These are phyloP conservation scores for Neonectria neomacrospora DNA, from an alignment of 2,329 filamentous ascomycete species.

Conservation along the genomic window DNA sequence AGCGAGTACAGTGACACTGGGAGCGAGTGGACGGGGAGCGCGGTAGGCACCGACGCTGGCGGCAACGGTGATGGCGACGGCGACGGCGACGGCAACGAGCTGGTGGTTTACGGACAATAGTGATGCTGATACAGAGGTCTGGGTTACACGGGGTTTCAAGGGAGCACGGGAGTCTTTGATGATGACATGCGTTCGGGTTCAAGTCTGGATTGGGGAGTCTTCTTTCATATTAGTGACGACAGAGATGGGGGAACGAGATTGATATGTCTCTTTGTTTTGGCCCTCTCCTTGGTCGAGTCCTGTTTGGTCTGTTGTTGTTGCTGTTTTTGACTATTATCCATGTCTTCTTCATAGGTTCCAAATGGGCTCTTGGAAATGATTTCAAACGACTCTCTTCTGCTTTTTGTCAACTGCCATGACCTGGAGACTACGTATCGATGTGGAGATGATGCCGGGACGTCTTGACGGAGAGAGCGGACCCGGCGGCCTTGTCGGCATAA, in stretches of 20 bases:
- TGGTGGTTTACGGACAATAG: conserved; percentile 50
- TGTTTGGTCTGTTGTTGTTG: conserved; percentile 7
- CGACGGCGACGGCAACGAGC: conserved; percentile 49
- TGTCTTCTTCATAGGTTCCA: conserved; percentile 1
- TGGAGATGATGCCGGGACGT: conserved; percentile 4
- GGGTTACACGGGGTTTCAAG: conserved; percentile 10
- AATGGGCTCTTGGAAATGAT: neutral
- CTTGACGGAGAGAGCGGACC: neutral
- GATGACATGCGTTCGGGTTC: conserved; percentile 21
- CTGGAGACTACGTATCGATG: neutral
- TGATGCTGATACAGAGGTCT: conserved; percentile 10
- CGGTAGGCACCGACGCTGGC: conserved; percentile 43
- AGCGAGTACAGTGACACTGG: conserved; percentile 55
- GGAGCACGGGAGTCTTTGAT: conserved; percentile 15
- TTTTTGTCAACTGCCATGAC: neutral
- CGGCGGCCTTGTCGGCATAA: neutral
- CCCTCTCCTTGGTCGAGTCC: conserved; percentile 8
- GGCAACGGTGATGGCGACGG: too few relatives aligned
- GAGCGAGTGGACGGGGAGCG: conserved; percentile 63
- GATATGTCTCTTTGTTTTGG: conserved; percentile 5
- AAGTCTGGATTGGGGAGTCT: conserved; percentile 19
- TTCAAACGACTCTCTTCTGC: neutral
- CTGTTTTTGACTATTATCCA: neutral
- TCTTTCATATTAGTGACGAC: conserved; percentile 7
- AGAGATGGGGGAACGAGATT: conserved; percentile 7